Evolutionary conservation across 176 grass and related monocot species (phyloP), one percentile per base, ranked within the genome.

Genomic region (Carex cristatella): DNA sequence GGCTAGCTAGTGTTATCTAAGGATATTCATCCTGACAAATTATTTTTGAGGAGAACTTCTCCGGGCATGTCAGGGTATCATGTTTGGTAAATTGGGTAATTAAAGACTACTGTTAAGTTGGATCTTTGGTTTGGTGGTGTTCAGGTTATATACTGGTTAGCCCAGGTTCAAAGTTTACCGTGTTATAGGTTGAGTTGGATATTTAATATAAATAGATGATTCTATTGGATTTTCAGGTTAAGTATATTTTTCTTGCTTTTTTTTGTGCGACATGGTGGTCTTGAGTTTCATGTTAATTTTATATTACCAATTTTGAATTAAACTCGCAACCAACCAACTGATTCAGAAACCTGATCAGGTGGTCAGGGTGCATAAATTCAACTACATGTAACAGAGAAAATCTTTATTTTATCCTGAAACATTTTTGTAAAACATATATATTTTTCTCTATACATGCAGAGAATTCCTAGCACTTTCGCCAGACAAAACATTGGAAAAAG

Each of bases 391-490:
- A 35, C 65, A 51, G 23, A 77, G 4, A 12, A 56, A 1, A 77
- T 13, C 1, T 10, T 32, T 56, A 77, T 55, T 27, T 32, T 11
- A 31, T 33, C 4, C 2, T 7, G 0, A 7, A 72, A 72, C 12
- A 4, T 53, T 51, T 75, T 56, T 4, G 49, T 33, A 77, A 28
- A 55, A 55, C 19, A 27, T 77, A 32, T 15, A 76, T 72, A 7
- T 10, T 54, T 31, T 27, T 1, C 11, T 56, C 8, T 77, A 48
- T 77, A 30, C 49, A 56, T 16, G 73, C 73, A 93, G 91, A 5
- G 18, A 51, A 55, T 93, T 16, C 84, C 84, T 51, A 53, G 0
- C 2, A 0, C 4, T 64, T 91, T 94, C 81, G 62, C 68, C 19
- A 60, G 37, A 15, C 10, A 85, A 40, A 77, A 93, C 38, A 54